Percentiles rank a stretch among this genome's conserved stretches.
Evolutionary conservation across 1,139 yeast species (phyloP).

Genomic region (Scheffersomyces segobiensis): DNA sequence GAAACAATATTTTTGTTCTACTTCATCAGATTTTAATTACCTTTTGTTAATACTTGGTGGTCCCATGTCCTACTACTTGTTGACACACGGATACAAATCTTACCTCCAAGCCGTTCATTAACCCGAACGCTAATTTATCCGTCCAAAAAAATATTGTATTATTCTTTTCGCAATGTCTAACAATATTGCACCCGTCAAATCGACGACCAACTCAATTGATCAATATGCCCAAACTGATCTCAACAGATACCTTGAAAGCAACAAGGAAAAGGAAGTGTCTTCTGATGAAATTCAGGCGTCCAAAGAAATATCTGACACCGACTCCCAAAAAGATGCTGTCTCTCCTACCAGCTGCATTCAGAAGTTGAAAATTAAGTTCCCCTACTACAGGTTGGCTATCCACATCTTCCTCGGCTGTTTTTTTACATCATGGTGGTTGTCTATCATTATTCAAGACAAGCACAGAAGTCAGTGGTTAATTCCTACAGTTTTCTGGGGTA

Average conservation of each 20-base stretch:
- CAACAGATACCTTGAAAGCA: not conserved
- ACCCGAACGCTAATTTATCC: conserved; percentile 2
- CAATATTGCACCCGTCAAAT: not conserved
- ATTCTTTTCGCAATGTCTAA: not conserved
- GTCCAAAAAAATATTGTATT: not conserved
- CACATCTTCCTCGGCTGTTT: conserved; percentile 42
- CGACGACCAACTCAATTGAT: not conserved
- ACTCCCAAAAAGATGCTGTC: not conserved
- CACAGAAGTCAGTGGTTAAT: conserved; percentile 62
- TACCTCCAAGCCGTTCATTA: conserved; percentile 16
- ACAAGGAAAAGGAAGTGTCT: not conserved
- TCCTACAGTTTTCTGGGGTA: conserved; percentile 59
- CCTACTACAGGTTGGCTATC: conserved; percentile 19
- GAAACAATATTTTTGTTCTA: not conserved
- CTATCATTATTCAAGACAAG: conserved; percentile 54
- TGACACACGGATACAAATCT: conserved; percentile 6
- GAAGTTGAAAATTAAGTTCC: conserved; percentile 9
- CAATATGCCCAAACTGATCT: not conserved
- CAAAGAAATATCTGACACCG: not conserved
- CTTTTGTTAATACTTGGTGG: not conserved
- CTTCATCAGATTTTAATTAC: conserved; percentile 2
- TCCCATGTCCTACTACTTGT: conserved; percentile 6
- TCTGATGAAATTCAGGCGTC: not conserved
- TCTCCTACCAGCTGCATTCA: conserved; percentile 3
- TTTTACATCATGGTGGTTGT: conserved; percentile 70